Percentiles rank a stretch among this genome's conserved stretches.
Conservation (phyloP, 2,329 filamentous ascomycete species). For the Tothia fuscella region DNA sequence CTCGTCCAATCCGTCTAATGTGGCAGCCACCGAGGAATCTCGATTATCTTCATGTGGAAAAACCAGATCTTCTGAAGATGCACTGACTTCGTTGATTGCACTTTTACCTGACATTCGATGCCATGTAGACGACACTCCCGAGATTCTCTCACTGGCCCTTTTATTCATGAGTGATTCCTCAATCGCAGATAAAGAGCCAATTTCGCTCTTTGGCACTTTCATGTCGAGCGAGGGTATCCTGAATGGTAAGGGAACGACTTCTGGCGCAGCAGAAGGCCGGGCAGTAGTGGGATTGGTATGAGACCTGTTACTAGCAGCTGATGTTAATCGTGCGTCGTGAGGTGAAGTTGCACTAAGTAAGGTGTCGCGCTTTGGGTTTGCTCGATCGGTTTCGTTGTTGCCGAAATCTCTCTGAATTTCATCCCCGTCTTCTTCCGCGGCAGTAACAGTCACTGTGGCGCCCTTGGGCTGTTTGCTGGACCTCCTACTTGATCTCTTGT, state of each 20-base stretch:
- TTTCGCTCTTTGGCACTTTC: slow-evolving; percentile 37
- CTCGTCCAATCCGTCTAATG: slow-evolving; percentile 49
- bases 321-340: not conserved
- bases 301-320: not conserved
- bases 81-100: slow-evolving; percentile 2
- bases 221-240: slow-evolving; percentile 38
- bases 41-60: slow-evolving; percentile 26
- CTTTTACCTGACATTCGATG: not conserved
- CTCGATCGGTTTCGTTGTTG: too few species aligned
- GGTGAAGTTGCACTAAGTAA: not conserved
- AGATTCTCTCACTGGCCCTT: slow-evolving; percentile 17
- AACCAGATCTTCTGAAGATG: slow-evolving; percentile 28
- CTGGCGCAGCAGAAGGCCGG: too few species aligned
- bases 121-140: slow-evolving; percentile 9
- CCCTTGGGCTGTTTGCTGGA: not conserved
- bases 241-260: slow-evolving; percentile 55
- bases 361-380: not conserved
- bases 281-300: slow-evolving; percentile 24
- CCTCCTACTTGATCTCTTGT: not conserved
- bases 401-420: not conserved
- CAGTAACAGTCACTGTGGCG: not conserved
- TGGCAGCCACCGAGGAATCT: slow-evolving; percentile 38
- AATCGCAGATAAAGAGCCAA: slow-evolving; percentile 46
- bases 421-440: not conserved
- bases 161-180: slow-evolving; percentile 16